Conservation (phyloP, 257 asterid genomes). For the Misopates orontium region DNA sequence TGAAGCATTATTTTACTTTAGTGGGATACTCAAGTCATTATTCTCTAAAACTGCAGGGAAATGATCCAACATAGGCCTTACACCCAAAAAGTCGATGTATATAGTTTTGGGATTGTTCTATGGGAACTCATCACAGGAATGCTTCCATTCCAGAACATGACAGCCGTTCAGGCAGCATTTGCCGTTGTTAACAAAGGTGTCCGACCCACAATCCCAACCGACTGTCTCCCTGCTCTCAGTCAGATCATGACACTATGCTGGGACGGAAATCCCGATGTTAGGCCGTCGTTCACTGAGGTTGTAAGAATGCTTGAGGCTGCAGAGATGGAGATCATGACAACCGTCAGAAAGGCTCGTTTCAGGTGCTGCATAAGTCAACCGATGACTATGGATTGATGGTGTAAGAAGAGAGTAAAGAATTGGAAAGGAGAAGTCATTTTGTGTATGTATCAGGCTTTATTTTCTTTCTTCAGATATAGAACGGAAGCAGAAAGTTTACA, state of each 20-base stretch:
- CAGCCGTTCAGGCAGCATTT: slow-evolving; percentile 98
- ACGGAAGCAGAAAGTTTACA: slow-evolving; percentile 40
- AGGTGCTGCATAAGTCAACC: slow-evolving; percentile 96
- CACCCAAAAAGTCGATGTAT: slow-evolving; percentile 93
- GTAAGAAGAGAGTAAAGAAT: slow-evolving; percentile 31
- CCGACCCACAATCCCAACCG: slow-evolving; percentile 77
- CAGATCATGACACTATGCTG: slow-evolving; percentile 95
- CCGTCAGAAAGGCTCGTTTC: slow-evolving; percentile 93
- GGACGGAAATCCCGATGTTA: slow-evolving; percentile 80
- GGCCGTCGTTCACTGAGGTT: slow-evolving; percentile 87
- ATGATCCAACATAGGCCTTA: slow-evolving; percentile 99
- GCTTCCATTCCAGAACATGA: slow-evolving; percentile 98
- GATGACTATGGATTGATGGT: slow-evolving; percentile 71
- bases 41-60: slow-evolving; percentile 61
- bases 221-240: slow-evolving; percentile 71
- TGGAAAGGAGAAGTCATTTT: slow-evolving; percentile 37
- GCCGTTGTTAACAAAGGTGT: slow-evolving; percentile 97
- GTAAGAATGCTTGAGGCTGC: slow-evolving; percentile 93
- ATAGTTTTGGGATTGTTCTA: slow-evolving; percentile 95
- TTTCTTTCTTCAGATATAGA: slow-evolving; percentile 56
- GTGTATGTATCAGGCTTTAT: slow-evolving; percentile 61
- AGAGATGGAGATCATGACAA: slow-evolving; percentile 81
- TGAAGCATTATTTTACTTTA: not conserved
- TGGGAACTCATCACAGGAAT: slow-evolving; percentile 96
- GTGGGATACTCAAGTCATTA: slow-evolving; percentile 23